Percentiles rank a stretch among this genome's conserved stretches.
phyloP scores from a whole-genome alignment of 2,329 filamentous ascomycete species.

The Arthroderma sp. region DNA sequence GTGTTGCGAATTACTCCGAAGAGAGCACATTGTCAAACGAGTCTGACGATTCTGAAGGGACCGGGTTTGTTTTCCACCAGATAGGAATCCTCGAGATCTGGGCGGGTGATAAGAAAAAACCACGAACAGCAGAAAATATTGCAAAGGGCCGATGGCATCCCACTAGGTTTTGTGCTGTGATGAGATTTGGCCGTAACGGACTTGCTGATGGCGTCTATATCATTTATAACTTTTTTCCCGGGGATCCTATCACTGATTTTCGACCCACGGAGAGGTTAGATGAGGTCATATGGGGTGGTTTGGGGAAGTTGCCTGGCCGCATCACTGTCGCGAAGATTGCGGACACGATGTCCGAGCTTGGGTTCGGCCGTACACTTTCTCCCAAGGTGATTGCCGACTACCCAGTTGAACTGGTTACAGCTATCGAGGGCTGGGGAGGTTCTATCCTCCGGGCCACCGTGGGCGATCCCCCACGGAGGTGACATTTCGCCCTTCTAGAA shows the following conservation, averaged over 20 bases:
- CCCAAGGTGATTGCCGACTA: not conserved
- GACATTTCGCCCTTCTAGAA: no score
- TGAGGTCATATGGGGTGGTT: not conserved
- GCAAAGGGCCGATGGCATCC: not conserved
- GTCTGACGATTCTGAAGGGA: not conserved
- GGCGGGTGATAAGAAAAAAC: not conserved
- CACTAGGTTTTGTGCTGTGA: conserved; percentile 7
- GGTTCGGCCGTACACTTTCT: not conserved
- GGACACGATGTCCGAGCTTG: not conserved
- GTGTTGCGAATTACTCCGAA: not conserved
- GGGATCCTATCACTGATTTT: not conserved
- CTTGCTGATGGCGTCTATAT: conserved; percentile 1
- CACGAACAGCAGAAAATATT: not conserved
- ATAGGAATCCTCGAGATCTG: conserved; percentile 2
- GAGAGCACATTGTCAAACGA: conserved; percentile 7
- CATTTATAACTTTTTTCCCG: conserved; percentile 7
- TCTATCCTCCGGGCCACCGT: not conserved
- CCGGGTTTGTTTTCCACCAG: conserved; percentile 9
- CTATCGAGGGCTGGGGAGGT: not conserved
- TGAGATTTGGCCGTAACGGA: conserved; percentile 3
- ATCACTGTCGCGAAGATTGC: conserved; percentile 8
- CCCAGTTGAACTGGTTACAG: conserved; percentile 7
- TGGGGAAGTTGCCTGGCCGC: not conserved
- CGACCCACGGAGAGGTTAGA: not conserved
- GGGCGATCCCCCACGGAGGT: no score